Percentiles rank a stretch among this genome's conserved stretches.
phyloP scores from a whole-genome alignment of 1,284 basidiomycete species.

The Boletus semigastroideus region DNA sequence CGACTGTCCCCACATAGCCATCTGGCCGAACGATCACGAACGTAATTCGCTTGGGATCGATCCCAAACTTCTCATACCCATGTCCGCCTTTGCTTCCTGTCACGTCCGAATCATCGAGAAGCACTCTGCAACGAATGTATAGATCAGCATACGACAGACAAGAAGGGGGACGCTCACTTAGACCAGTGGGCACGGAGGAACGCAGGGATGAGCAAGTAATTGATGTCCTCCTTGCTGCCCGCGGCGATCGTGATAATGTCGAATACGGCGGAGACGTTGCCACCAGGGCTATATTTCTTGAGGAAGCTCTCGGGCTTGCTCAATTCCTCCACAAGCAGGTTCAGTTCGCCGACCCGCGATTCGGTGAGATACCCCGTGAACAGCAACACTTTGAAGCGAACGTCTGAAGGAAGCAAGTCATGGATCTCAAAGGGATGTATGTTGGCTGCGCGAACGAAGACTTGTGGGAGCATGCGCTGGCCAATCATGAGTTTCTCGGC shows the following conservation, averaged over 20 bases:
- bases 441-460: no score
- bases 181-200: conserved; percentile 62
- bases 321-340: neutral
- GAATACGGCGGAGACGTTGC: neutral
- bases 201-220: conserved; percentile 50
- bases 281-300: neutral
- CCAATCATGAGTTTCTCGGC: no score
- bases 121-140: neutral
- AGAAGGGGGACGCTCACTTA: conserved; percentile 41
- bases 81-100: conserved; percentile 23
- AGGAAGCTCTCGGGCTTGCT: neutral
- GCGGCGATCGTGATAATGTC: neutral
- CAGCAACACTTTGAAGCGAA: conserved; percentile 67
- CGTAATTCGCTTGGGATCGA: conserved; percentile 42
- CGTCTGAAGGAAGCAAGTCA: conserved; percentile 65
- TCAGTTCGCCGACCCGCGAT: neutral
- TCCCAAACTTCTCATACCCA: conserved; percentile 49
- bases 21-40: conserved; percentile 57
- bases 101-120: neutral
- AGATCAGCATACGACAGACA: neutral
- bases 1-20: conserved; percentile 54
- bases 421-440: conserved; percentile 49
- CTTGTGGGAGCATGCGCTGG: no score
- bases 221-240: neutral
- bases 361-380: conserved; percentile 59